These are phyloP conservation scores for Claviceps paspali DNA, from an alignment of 2,329 filamentous ascomycete genomes.

Conservation along the genomic window DNA sequence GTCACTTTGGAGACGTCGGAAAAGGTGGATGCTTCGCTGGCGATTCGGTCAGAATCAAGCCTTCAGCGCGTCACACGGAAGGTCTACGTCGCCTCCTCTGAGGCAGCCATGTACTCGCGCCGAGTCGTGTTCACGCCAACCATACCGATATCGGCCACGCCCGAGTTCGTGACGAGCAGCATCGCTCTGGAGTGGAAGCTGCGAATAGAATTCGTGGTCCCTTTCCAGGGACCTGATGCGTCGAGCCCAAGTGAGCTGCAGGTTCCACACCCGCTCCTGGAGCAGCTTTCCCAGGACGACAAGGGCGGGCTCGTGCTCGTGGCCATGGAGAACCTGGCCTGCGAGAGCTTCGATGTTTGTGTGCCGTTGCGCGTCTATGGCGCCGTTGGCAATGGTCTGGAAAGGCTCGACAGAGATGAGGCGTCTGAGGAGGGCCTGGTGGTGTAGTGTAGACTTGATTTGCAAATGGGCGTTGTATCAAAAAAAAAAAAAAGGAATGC, in stretches of 20 bases:
- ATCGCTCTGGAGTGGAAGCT: constrained; percentile 81
- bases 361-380: constrained; percentile 75
- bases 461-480: no score
- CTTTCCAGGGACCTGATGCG: constrained; percentile 27
- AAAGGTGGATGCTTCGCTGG: constrained; percentile 63
- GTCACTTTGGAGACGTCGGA: constrained; percentile 77
- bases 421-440: constrained; percentile 30
- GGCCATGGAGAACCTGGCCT: constrained; percentile 61
- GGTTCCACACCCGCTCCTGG: constrained; percentile 41
- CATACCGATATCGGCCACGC: constrained; percentile 71
- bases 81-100: constrained; percentile 61
- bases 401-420: constrained; percentile 40
- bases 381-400: constrained; percentile 40
- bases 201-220: constrained; percentile 82
- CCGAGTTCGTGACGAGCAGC: constrained; percentile 82
- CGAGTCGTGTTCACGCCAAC: constrained; percentile 68
- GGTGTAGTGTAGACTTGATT: constrained; percentile 15
- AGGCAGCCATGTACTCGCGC: constrained; percentile 69
- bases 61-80: constrained; percentile 77
- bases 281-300: constrained; percentile 66
- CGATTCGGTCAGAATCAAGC: constrained; percentile 70
- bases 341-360: constrained; percentile 81
- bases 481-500: no score
- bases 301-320: constrained; percentile 59
- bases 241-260: constrained; percentile 5